Base-by-base conservation (phyloP, 2,329 filamentous ascomycete genomes). In the Hymenotorrendiella dingleyae region DNA sequence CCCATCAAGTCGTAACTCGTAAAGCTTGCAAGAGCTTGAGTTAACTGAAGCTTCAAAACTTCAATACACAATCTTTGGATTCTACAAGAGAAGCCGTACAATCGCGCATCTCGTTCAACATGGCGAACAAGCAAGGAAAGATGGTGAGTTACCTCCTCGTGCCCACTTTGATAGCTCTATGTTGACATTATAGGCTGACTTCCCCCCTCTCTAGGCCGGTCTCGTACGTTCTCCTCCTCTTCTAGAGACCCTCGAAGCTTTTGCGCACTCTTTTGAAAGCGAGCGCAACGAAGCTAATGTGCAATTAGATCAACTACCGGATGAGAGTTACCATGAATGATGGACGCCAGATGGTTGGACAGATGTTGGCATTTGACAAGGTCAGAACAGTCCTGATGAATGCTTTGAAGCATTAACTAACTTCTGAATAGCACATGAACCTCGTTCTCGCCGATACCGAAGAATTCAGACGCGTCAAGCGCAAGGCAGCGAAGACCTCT, bases 331-430 rank as follows among this genome's bases (percentile, higher is more conserved):
- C 90, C 43, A 77, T 98, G 65, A 88, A 87, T 62, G 93, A 98
- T 71, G 88, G 88, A 53, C 83, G 93, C 62, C 88, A 96, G 67
- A 94, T 98, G 82, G 90, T 89, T 29, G 93, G 90, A 49, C 89
- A 97, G 67, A 95, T 98, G 87, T 79, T 98, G 56, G 93, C 93
- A 42, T 98, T 97, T 62, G 93, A 98, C 68, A 97, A 97, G 80
- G 88, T 91, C 68, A 23, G 46, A 17, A 19, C 6, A 14, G 28
- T n/a, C 11, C 17, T 26, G 28, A 30, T 12, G 10, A 10, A 11
- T 44, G 6, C 14, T 6, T 11, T 43, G 53, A n/a, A 43, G 11
- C 34, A 29, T 36, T 30, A 43, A 33, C 47, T 55, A 36, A 54
- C 42, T 36, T 38, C 9, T 28, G 2, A 8, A 46, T 54, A 94